Evolutionary conservation across 495 filamentous ascomycete genomes (phyloP).

Genomic region (Penicillium cataractarum): DNA sequence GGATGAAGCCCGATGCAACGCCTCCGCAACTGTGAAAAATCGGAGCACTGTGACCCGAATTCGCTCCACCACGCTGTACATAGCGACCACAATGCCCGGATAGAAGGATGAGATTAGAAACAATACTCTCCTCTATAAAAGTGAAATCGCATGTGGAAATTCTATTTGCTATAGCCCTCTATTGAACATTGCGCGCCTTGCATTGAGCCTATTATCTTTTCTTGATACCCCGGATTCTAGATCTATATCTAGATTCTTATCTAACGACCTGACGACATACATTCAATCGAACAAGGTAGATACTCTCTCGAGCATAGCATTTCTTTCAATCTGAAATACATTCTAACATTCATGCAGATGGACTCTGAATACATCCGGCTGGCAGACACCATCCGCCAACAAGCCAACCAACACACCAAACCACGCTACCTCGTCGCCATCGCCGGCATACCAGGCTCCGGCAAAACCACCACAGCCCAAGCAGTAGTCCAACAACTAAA

Average conservation of each 20-base stretch:
- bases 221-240: background rate
- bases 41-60: conserved; percentile 42
- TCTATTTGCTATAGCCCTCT: background rate
- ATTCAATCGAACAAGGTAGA: background rate
- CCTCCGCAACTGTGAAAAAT: conserved; percentile 10
- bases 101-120: background rate
- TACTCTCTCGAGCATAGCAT: background rate
- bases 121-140: background rate
- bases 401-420: conserved; percentile 26
- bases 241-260: background rate
- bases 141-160: background rate
- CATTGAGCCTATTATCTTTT: background rate
- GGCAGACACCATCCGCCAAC: conserved; percentile 25
- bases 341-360: conserved; percentile 19
- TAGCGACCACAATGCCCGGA: conserved; percentile 9
- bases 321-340: background rate
- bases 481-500: conserved; percentile 40
- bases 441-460: conserved; percentile 50
- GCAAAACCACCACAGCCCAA: conserved; percentile 52
- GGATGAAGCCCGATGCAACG: conserved; percentile 20
- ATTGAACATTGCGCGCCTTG: background rate
- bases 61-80: conserved; percentile 26
- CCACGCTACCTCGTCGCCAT: conserved; percentile 43
- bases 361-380: conserved; percentile 31
- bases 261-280: background rate